Conservation (phyloP, 163 green algal genomes). For the Scenedesmus sp. region DNA sequence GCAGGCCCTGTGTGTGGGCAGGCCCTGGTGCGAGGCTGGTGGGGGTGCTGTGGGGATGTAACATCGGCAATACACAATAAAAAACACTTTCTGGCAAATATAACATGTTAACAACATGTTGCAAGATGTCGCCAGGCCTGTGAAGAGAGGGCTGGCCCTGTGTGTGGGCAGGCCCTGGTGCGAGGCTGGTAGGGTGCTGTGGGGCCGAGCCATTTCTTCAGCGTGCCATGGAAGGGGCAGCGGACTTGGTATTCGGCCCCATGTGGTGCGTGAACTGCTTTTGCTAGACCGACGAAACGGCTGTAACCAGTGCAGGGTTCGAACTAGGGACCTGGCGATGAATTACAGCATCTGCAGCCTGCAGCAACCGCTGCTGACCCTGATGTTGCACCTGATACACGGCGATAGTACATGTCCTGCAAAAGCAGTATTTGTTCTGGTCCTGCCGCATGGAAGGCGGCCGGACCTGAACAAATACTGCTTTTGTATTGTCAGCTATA, state of each 20-base stretch:
- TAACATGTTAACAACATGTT: too few species aligned
- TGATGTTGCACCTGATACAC: background rate
- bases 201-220: constrained; percentile 54
- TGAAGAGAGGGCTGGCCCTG: background rate
- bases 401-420: too few species aligned
- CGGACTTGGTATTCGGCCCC: constrained; percentile 52
- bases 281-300: background rate
- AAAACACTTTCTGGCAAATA: too few species aligned
- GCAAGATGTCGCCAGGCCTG: constrained; percentile 9
- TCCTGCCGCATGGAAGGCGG: too few species aligned
- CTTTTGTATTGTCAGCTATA: too few species aligned
- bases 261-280: background rate
- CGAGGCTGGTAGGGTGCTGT: constrained; percentile 36
- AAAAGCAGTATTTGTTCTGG: too few species aligned
- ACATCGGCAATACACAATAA: too few species aligned
- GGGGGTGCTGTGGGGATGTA: too few species aligned
- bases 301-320: background rate
- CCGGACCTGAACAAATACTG: too few species aligned
- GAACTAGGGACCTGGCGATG: background rate
- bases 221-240: constrained; percentile 37
- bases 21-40: constrained; percentile 7
- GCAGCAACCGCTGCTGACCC: background rate
- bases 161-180: background rate
- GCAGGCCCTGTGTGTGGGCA: background rate
- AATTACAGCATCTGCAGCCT: background rate